phyloP scores from a whole-genome alignment of 225 moss, liverwort and hornwort genomes.

The Straminergon stramineum region DNA sequence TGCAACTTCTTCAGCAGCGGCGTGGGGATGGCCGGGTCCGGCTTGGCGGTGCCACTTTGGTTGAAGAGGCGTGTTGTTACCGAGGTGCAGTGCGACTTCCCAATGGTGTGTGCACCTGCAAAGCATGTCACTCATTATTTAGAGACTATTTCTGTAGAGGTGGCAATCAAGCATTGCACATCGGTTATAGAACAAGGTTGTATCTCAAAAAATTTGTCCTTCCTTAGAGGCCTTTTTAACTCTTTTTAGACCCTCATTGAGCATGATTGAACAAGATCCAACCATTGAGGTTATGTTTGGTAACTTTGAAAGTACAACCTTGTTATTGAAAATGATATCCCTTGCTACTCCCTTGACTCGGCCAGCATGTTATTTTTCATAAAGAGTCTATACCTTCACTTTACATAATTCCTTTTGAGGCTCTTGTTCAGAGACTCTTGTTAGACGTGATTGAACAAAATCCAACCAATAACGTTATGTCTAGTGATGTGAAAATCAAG shows the following conservation, averaged over 20 bases:
- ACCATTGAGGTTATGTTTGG: background rate
- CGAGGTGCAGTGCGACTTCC: slow-evolving; percentile 37
- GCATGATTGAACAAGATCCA: background rate
- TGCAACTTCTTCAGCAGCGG: slow-evolving; percentile 22
- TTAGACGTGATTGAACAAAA: background rate
- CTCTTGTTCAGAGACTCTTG: background rate
- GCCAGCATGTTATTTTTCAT: background rate
- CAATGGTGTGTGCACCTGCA: slow-evolving; percentile 75
- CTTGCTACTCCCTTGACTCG: background rate
- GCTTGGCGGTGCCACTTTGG: slow-evolving; percentile 41
- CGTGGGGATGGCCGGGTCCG: slow-evolving; percentile 57
- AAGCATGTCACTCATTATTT: background rate
- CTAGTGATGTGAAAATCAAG: background rate
- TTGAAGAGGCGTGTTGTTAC: slow-evolving; percentile 46
- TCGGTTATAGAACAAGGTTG: background rate
- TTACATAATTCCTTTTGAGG: background rate
- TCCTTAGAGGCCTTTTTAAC: no score
- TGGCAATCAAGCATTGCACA: background rate
- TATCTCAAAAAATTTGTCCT: background rate
- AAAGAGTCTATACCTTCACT: background rate
- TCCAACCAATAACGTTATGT: background rate
- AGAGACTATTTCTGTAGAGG: background rate
- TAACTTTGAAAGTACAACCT: background rate
- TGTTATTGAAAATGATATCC: background rate
- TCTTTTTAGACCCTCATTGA: background rate